These are phyloP conservation scores for Vitis riparia DNA, from an alignment of 164 flowering plant genomes.

Conservation along the genomic window DNA sequence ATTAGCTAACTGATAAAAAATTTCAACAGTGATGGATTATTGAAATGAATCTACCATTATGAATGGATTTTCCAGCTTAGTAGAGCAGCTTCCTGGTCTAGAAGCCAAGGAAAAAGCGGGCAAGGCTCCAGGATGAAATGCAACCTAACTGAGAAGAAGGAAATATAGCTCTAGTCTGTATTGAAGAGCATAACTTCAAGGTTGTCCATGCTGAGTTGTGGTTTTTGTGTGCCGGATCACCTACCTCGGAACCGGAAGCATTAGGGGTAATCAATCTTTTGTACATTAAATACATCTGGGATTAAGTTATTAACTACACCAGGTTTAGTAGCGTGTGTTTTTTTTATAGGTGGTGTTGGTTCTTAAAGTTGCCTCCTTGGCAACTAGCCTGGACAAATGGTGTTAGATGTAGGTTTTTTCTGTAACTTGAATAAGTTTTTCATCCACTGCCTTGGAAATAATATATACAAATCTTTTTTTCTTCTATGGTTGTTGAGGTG, in stretches of 20 bases:
- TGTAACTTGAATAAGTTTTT: too few relatives aligned
- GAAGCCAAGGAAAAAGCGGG: conserved; percentile 14
- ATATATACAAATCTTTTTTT: background rate
- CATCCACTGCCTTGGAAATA: too few relatives aligned
- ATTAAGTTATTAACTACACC: background rate
- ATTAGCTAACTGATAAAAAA: background rate
- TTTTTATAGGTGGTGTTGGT: background rate
- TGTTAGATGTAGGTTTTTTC: too few relatives aligned
- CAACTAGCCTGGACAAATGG: background rate
- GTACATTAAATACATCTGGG: background rate
- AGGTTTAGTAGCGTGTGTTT: background rate
- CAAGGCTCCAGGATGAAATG: conserved; percentile 13
- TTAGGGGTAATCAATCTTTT: background rate
- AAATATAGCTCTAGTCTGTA: too few relatives aligned
- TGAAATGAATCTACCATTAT: background rate
- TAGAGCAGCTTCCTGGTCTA: conserved; percentile 35
- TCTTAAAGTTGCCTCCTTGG: background rate
- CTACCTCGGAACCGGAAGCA: background rate
- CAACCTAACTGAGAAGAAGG: background rate
- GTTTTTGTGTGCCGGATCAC: background rate
- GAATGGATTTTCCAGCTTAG: conserved; percentile 25
- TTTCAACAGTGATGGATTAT: background rate
- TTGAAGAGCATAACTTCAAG: background rate
- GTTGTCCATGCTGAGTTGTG: background rate
- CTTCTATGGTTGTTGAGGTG: background rate